A percentile compares a stretch with the other conserved stretches of the same genome.
Evolutionary conservation across 1,139 yeast genomes (phyloP).

Genomic region (Wickerhamomyces sp.): DNA sequence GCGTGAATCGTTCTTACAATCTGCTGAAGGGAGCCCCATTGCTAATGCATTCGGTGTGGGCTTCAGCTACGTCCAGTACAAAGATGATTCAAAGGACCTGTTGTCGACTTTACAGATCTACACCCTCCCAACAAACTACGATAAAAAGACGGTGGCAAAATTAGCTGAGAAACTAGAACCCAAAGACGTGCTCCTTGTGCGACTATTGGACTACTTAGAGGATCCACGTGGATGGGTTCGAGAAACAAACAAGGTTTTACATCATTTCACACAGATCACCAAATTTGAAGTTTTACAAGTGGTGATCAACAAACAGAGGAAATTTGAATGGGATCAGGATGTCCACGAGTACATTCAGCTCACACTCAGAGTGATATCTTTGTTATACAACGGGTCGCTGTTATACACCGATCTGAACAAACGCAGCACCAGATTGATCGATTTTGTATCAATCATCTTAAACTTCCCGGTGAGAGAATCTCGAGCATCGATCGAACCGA

Average conservation of each 20-base stretch:
- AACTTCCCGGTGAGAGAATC: slow-evolving; percentile 3
- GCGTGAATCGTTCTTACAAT: slow-evolving; percentile 6
- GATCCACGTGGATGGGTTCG: slow-evolving; percentile 16
- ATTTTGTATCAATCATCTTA: slow-evolving; percentile 7
- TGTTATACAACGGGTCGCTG: slow-evolving; percentile 38
- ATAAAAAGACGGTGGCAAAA: slow-evolving; percentile 1
- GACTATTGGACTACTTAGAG: slow-evolving; percentile 15
- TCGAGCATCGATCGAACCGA: slow-evolving; percentile 21
- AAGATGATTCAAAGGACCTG: slow-evolving; percentile 26
- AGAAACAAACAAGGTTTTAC: background rate
- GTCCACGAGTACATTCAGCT: slow-evolving; percentile 48
- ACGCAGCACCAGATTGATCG: slow-evolving; percentile 1
- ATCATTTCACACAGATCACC: background rate
- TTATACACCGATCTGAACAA: slow-evolving; percentile 16
- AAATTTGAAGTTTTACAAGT: slow-evolving; percentile 4
- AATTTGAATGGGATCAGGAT: slow-evolving; percentile 16
- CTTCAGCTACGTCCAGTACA: slow-evolving; percentile 29
- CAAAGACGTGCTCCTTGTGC: slow-evolving; percentile 12
- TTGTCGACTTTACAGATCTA: slow-evolving; percentile 29
- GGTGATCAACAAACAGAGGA: slow-evolving; percentile 10
- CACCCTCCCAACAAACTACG: slow-evolving; percentile 21
- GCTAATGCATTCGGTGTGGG: slow-evolving; percentile 30
- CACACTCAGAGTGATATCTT: slow-evolving; percentile 41
- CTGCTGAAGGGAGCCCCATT: slow-evolving; percentile 6
- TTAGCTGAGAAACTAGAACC: slow-evolving; percentile 4